These are phyloP conservation scores for Capsicum pubescens DNA, from an alignment of 257 asterid species.

Conservation along the genomic window DNA sequence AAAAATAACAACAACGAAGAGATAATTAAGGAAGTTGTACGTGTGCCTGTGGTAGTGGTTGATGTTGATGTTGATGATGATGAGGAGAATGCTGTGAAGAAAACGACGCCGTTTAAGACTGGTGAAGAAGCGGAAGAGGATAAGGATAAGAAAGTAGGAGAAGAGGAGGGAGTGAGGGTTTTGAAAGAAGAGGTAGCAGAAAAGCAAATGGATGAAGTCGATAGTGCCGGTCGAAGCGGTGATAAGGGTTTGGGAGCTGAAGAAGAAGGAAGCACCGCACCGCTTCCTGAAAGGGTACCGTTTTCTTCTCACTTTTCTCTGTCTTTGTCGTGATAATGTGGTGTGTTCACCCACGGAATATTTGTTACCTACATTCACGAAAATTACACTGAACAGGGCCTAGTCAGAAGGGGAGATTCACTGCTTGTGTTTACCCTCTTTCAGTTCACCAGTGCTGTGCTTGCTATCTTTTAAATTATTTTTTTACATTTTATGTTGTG, in stretches of 20 bases:
- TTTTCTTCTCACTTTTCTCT: neutral
- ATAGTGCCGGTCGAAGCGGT: constrained; percentile 52
- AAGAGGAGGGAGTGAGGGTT: constrained; percentile 28
- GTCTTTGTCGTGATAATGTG: too few species aligned
- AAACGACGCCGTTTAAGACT: constrained; percentile 21
- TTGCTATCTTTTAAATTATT: neutral
- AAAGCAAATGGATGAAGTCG: constrained; percentile 44
- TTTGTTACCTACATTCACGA: too few species aligned
- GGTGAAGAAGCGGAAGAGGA: neutral
- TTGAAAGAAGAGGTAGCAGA: constrained; percentile 44
- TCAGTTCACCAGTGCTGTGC: neutral
- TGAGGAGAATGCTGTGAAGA: constrained; percentile 43
- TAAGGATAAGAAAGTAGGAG: constrained; percentile 4
- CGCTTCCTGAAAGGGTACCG: constrained; percentile 81
- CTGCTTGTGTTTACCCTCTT: too few species aligned
- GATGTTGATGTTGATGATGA: constrained; percentile 38
- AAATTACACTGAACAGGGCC: too few species aligned
- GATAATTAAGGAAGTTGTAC: constrained; percentile 22
- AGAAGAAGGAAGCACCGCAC: constrained; percentile 79
- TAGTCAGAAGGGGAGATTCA: neutral
- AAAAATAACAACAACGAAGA: constrained; percentile 29
- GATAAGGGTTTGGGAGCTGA: constrained; percentile 69
- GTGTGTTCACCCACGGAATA: too few species aligned
- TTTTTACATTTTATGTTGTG: neutral
- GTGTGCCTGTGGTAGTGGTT: constrained; percentile 29